A percentile compares a stretch with the other conserved stretches of the same genome.
Conservation (phyloP, 768 basidiomycete species). For the Boletellus ananiceps region DNA sequence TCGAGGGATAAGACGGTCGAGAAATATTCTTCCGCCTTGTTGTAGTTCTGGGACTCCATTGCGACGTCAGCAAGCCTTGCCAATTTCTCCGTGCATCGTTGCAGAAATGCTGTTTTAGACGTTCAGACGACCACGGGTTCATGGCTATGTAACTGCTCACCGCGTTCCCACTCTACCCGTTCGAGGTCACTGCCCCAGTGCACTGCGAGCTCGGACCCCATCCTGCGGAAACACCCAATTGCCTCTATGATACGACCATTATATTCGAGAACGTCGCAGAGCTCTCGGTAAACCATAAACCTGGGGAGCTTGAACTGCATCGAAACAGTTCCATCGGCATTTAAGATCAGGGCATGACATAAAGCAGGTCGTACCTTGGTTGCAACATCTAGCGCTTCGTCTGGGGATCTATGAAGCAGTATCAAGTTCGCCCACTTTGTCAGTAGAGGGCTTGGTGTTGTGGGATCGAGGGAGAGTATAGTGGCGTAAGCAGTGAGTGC, state of each 20-base stretch:
- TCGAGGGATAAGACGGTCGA: too few species aligned
- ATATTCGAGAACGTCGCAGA: constrained; percentile 4
- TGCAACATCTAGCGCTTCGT: not conserved
- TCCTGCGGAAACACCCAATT: not conserved
- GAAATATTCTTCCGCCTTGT: too few species aligned
- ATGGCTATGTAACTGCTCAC: not conserved
- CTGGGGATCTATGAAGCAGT: not conserved
- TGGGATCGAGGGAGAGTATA: not conserved
- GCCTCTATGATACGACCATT: not conserved
- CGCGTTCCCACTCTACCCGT: not conserved
- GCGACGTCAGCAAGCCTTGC: too few species aligned
- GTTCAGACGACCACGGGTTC: not conserved
- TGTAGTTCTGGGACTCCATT: too few species aligned
- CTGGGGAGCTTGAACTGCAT: constrained; percentile 2
- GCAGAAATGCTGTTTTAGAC: too few species aligned
- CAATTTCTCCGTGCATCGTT: too few species aligned
- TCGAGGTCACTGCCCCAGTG: not conserved
- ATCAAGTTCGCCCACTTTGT: not conserved
- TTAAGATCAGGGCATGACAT: not conserved
- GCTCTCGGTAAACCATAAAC: not conserved
- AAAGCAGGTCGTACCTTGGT: not conserved
- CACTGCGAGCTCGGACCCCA: not conserved
- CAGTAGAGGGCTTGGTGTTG: not conserved
- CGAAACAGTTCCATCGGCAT: not conserved
- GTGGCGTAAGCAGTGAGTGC: not conserved